Base-by-base conservation (phyloP, 306 rosid species). In the Dalbergia oliveri region DNA sequence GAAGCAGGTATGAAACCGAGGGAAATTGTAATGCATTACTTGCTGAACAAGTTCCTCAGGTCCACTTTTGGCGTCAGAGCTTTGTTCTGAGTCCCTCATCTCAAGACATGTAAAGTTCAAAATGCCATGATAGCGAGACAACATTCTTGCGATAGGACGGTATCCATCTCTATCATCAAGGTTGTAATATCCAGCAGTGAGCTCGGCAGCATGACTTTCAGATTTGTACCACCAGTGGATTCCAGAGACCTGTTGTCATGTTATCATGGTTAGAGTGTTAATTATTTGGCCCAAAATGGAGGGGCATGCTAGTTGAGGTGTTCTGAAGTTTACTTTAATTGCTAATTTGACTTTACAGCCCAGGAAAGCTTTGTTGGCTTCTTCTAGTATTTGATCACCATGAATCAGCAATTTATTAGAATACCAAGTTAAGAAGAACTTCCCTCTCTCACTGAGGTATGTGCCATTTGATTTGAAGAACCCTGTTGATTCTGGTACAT, bases 401-500 rank as follows among this genome's bases (percentile, higher is more conserved):
- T 92, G 98, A 72, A 35, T 78, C 79, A 94, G 82, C 86, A 94
- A 76, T 66, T 77, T 84, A 90, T 82, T 92, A 8, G 97, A 94
- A 62, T 87, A 91, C 97, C 97, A 94, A 68, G 90, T 87, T 86
- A 94, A 82, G 94, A 93, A 93, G 91, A 92, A 94, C 84, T 87
- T 89, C 83, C 97, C 97, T 82, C 81, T 82, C 82, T 94, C 97
- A 2, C 89, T 82, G 26, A 66, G 83, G 86, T 91, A 94, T 31
- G 97, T 86, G 49, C 98, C 97, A 10, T 86, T 77, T 53, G 90
- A 79, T 88, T 80, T 84, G 75, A 91, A 94, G 72, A 92, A 94
- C 56, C 64, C 89, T 5, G 92, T 89, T 43, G 88, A 85, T 49
- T 91, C 88, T 21, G 97, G 97, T 23, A 63, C 79, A 65, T 91